Base-by-base conservation (phyloP, 768 basidiomycete genomes). In the Tricholoma matsutake region DNA sequence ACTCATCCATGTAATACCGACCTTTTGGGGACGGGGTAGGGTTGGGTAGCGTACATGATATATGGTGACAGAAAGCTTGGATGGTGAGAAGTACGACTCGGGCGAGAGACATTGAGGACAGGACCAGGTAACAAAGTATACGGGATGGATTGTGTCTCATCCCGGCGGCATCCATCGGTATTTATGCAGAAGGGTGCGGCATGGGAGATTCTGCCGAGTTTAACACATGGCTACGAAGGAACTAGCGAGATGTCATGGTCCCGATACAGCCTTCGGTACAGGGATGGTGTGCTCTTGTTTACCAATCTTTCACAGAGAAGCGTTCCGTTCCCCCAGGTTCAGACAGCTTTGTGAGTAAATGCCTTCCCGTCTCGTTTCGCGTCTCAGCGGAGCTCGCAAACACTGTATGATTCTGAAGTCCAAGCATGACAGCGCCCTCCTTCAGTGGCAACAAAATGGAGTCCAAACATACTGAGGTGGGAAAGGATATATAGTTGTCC, bases 11-110 rank as follows among this genome's bases (percentile, higher is more conserved):
- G 65, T 82, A 76, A 63, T 80, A 83, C 8, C 81, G 80, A 28
- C 72, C 73, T 56, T 80, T 80, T 39, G 28, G 8, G 43, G 66
- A 56, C 6, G 76, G 78, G 0, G 82, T 80, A 35, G 78, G 79
- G 64, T 83, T 81, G 2, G 81, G 82, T 1, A 81, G 80, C 5
- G 77, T 77, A 64, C 74, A 79, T 7, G 82, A 81, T 6, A 73
- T 62, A 58, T 81, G 77, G 63, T 81, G 79, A 69, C 70, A 71
- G 45, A 72, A 37, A 31, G 79, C 79, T 61, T 83, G 81, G 32
- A 76, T 60, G 34, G 72, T 65, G 65, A 79, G 69, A 58, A 83
- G 76, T 10, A 68, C 58, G 18, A 78, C 69, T 35, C 82, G 77
- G 52, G 73, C 41, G 56, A 79, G 64, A 47, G 77, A 73, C 81